Base-by-base conservation (phyloP, 2,329 filamentous ascomycete genomes). In the Coleophoma cylindrospora region DNA sequence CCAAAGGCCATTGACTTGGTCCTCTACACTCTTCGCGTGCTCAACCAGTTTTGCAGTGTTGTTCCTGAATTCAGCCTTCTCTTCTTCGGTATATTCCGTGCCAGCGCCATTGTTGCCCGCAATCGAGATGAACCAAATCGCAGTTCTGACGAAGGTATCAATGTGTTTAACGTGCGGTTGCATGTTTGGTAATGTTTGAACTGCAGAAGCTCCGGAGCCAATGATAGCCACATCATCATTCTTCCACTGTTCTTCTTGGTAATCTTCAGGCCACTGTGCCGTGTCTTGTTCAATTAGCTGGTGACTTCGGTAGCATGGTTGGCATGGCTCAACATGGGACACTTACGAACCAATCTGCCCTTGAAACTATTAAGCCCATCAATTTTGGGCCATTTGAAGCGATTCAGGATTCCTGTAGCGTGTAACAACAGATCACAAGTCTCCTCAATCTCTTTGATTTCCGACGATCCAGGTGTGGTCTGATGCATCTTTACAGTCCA, bases 401-500 rank as follows among this genome's bases (percentile, higher is more conserved):
- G 58, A 37, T 60, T 63, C 12, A 62, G 27, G 33, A 62, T 53
- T 10, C 58, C 60, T 10, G 56, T 59, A 4, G 53, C 60, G 48
- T 63, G 56, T 9, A 63, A 22, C 14, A 63, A 33, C 27, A 63
- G 19, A 40, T 63, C 55, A 21, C 52, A 56, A 15, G 56, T 56
- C 36, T 61, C 60, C 40, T 59, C 57, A 17, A 61, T 57, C 21
- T 58, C 54, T 46, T 33, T 52, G 3, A 50, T 43, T 13, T 43
- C 49, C 5, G 45, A 45, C 11, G 37, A 15, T 17, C 46, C 52
- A 13, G 50, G 48, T 7, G 19, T 71, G 22, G 46, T 54, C 50
- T 77, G 67, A n/a, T 65, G 64, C 5, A 78, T 61, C 37, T 70
- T 74, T 12, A 80, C 70, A 9, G 65, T 68, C 76, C 76, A 80